Evolutionary conservation across 257 asterid genomes (phyloP), one percentile per base, ranked within the genome.

Genomic region (Anisodus acutangulus): DNA sequence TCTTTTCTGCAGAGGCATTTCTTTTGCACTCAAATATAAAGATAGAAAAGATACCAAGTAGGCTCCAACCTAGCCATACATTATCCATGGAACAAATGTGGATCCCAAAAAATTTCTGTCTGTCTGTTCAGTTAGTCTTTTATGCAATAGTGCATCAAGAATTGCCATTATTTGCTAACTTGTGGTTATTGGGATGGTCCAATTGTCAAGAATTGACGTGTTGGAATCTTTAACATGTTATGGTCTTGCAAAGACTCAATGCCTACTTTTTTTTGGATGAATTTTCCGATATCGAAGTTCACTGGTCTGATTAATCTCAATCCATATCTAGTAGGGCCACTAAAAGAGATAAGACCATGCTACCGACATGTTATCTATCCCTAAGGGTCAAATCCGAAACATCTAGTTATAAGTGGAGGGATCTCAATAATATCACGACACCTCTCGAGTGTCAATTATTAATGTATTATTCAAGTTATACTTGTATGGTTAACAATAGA

Each of bases 41-140:
- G 92, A 91, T 84, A 85, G 88, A 74, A 82, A 82, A 66, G 76
- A 72, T 80, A 81, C 87, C 80, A 82, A 84, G 88, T 76, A 83
- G 81, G 86, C 82, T 78, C 47, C 80, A 69, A 60, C 35, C 35
- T 31, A 62, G 69, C 9, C 3, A 12, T 88, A 84, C 87, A 74
- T 84, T 86, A 89, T 80, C 84, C 86, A 53, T 74, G 22, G 49
- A 31, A 81, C 47, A 47, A 53, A 64, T 64, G 17, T 64, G 71
- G 71, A 64, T 22, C 16, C 71, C 43, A 10, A 9, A 26, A 26
- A 9, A 26, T 64, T 15, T 64, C 2, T 64, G 71, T 64, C 8
- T 22, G 8, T 64, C 45, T 64, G 41, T 64, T 64, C 37, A 64
- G 70, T 26, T 64, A 9, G 70, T 64, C 41, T 22, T 64, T 64